Evolutionary conservation across 768 basidiomycete species (phyloP).

Genomic region (Leucosporidium creatinivorum): DNA sequence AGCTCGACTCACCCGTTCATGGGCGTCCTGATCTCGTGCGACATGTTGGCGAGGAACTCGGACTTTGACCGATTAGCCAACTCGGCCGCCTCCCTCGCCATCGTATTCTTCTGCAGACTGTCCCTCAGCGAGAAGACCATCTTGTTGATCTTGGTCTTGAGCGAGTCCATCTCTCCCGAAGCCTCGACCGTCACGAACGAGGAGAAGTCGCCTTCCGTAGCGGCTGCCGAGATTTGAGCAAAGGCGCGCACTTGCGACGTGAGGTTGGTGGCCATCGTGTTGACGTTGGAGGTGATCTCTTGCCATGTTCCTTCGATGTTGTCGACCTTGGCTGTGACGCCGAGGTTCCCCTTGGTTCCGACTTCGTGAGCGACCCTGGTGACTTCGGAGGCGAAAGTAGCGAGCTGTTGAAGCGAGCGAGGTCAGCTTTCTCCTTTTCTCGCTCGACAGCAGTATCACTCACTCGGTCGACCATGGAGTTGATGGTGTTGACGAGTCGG

Average conservation of each 20-base stretch:
- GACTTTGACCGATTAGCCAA: conserved; percentile 94
- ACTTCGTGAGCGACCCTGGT: conserved; percentile 96
- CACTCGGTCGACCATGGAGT: conserved; percentile 68
- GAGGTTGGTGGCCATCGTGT: conserved; percentile 93
- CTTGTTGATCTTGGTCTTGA: conserved; percentile 97
- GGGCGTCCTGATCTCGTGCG: conserved; percentile 79
- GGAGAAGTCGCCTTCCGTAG: conserved; percentile 97
- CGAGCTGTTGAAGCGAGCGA: conserved; percentile 41
- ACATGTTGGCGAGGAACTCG: conserved; percentile 99
- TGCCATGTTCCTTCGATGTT: conserved; percentile 98
- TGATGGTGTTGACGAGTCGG: conserved; percentile 94
- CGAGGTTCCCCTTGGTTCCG: conserved; percentile 96
- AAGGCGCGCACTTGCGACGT: conserved; percentile 99
- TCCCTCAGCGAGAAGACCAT: conserved; percentile 98
- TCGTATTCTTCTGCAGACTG: conserved; percentile 96
- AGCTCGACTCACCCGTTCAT: conserved; percentile 71
- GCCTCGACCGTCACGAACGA: conserved; percentile 99
- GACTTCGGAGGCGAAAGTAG: conserved; percentile 67
- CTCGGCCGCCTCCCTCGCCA: conserved; percentile 93
- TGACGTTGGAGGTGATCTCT: conserved; percentile 91
- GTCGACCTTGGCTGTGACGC: conserved; percentile 93
- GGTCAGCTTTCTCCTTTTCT: neutral
- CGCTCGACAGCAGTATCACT: neutral
- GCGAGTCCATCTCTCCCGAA: conserved; percentile 95
- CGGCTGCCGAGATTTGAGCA: conserved; percentile 95